These are phyloP conservation scores for Ammopiptanthus mongolicus DNA, from an alignment of 306 rosid genomes.

Conservation along the genomic window DNA sequence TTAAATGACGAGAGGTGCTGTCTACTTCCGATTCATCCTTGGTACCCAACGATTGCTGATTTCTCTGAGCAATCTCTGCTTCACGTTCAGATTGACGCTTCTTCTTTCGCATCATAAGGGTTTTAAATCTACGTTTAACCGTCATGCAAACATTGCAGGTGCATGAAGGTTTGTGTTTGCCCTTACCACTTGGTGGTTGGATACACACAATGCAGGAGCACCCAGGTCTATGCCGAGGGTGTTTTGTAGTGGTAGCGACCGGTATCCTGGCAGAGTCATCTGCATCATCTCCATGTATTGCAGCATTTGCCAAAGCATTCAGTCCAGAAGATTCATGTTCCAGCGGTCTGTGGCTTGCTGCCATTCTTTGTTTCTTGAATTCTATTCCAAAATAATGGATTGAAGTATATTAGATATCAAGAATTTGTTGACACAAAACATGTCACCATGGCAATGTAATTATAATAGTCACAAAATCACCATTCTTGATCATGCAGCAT, in stretches of 20 bases:
- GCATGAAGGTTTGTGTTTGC: slow-evolving; percentile 98
- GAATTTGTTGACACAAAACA: slow-evolving; percentile 1
- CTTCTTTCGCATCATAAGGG: slow-evolving; percentile 93
- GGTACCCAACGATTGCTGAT: slow-evolving; percentile 50
- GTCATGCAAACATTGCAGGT: slow-evolving; percentile 93
- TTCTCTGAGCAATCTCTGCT: slow-evolving; percentile 89
- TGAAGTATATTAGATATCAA: background rate
- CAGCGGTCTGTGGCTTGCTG: slow-evolving; percentile 41
- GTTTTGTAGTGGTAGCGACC: slow-evolving; percentile 85
- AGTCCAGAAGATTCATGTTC: slow-evolving; percentile 77
- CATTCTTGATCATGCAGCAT: background rate
- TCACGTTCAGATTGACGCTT: slow-evolving; percentile 97
- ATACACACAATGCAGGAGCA: slow-evolving; percentile 99
- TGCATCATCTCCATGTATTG: slow-evolving; percentile 67
- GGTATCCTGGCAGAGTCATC: slow-evolving; percentile 58
- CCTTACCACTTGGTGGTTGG: slow-evolving; percentile 99
- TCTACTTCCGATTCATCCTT: slow-evolving; percentile 82
- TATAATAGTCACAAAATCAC: background rate
- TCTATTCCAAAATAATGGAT: slow-evolving; percentile 45
- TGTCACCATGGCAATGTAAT: background rate
- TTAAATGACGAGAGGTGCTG: slow-evolving; percentile 53
- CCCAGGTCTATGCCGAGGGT: slow-evolving; percentile 98
- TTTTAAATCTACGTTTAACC: slow-evolving; percentile 92
- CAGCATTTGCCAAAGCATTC: slow-evolving; percentile 93
- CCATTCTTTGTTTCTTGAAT: slow-evolving; percentile 62